phyloP scores from a whole-genome alignment of 225 moss, liverwort and hornwort genomes.

The Asterella californica region DNA sequence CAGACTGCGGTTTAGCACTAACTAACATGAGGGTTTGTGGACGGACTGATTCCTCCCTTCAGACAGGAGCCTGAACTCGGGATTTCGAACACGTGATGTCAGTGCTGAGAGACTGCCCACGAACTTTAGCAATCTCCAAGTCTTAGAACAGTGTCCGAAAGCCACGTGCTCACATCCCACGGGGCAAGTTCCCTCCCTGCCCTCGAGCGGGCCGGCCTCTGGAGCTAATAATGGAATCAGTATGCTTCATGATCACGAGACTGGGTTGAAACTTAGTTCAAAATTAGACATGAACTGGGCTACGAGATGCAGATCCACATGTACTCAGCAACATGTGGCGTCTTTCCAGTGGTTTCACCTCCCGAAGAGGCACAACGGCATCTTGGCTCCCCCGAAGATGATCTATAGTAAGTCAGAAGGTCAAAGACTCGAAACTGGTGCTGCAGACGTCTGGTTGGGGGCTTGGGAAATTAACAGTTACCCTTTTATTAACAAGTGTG shows the following conservation, averaged over 20 bases:
- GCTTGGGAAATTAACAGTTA: neutral
- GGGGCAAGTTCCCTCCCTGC: neutral
- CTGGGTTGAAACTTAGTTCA: neutral
- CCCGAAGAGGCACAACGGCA: neutral
- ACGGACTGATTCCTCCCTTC: neutral
- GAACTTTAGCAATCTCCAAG: neutral
- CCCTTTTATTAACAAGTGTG: neutral
- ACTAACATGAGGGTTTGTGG: neutral
- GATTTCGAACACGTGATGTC: neutral
- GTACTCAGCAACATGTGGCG: neutral
- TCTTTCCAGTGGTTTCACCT: neutral
- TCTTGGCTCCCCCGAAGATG: neutral
- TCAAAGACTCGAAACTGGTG: neutral
- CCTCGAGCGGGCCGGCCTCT: neutral
- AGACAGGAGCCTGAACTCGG: neutral
- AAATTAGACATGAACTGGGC: neutral
- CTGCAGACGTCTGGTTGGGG: neutral
- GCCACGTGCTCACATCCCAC: constrained; percentile 4
- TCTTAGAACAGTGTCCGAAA: neutral
- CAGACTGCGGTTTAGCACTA: neutral
- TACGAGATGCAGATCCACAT: neutral
- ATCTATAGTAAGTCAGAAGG: neutral
- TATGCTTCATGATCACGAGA: neutral
- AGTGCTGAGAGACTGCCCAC: neutral
- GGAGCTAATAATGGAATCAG: neutral